A percentile compares a stretch with the other conserved stretches of the same genome.
phyloP scores from a whole-genome alignment of 257 asterid genomes.

The Echium plantagineum region DNA sequence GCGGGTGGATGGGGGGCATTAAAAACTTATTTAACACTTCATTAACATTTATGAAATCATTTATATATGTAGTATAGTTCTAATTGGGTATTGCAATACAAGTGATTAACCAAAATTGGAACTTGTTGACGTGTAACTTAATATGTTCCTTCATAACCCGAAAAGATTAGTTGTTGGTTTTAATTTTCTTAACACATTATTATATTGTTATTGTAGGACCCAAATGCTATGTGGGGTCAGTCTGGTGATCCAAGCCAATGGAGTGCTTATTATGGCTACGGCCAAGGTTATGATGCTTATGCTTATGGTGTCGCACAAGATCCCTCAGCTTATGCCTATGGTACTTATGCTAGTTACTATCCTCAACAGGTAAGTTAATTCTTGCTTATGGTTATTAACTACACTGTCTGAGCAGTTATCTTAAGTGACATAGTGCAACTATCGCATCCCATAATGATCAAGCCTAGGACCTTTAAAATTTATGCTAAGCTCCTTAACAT shows the following conservation, averaged over 20 bases:
- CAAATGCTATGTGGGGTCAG: conserved; percentile 55
- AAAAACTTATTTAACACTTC: background rate
- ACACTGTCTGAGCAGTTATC: background rate
- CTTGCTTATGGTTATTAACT: background rate
- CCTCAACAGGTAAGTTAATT: conserved; percentile 56
- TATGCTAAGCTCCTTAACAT: no score
- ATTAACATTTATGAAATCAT: no score
- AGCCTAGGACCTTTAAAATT: background rate
- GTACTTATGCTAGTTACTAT: conserved; percentile 87
- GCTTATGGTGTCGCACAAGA: conserved; percentile 77
- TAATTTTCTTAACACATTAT: background rate
- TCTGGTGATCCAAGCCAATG: conserved; percentile 75
- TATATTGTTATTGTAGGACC: conserved; percentile 40
- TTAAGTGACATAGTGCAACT: background rate
- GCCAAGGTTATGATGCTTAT: conserved; percentile 92
- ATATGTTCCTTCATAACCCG: background rate
- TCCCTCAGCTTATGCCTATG: conserved; percentile 67
- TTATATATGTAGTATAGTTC: background rate
- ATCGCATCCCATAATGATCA: background rate
- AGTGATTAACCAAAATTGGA: background rate
- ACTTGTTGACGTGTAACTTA: background rate
- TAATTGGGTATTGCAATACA: background rate
- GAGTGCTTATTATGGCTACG: conserved; percentile 84
- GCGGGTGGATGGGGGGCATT: background rate
- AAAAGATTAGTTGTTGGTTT: background rate